phyloP scores from a whole-genome alignment of 2,329 filamentous ascomycete genomes.

The Trichoderma pleuroti region DNA sequence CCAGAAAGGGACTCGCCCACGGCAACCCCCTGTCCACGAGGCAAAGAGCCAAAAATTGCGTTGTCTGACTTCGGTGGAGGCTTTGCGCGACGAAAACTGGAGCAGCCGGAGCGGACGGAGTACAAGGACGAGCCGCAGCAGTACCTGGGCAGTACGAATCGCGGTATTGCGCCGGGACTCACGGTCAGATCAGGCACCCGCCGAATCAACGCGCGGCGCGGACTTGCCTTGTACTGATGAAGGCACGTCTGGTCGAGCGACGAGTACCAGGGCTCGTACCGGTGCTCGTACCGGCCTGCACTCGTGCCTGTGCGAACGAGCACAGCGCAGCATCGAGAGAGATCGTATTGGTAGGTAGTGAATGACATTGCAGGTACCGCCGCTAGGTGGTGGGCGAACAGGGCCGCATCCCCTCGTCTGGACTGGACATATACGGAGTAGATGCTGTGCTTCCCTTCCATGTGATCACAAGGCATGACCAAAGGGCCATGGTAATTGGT shows the following conservation, averaged over 20 bases:
- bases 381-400: not conserved
- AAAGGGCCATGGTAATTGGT: too few species aligned
- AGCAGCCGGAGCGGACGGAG: constrained; percentile 4
- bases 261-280: not conserved
- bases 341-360: not conserved
- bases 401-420: not conserved
- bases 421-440: not conserved
- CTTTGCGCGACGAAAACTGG: not conserved
- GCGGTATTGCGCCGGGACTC: not conserved
- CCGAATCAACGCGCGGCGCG: not conserved
- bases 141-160: not conserved
- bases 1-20: not conserved
- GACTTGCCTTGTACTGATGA: not conserved
- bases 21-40: not conserved
- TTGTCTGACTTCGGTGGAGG: constrained; percentile 3
- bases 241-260: not conserved
- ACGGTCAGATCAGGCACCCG: constrained; percentile 12
- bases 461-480: not conserved
- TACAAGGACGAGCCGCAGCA: not conserved
- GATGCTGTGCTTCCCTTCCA: not conserved
- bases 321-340: not conserved
- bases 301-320: not conserved
- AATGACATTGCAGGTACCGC: not conserved
- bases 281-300: too few species aligned
- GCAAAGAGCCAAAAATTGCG: not conserved